Conservation (phyloP, 2,329 filamentous ascomycete species). For the Xylaria polymorpha region DNA sequence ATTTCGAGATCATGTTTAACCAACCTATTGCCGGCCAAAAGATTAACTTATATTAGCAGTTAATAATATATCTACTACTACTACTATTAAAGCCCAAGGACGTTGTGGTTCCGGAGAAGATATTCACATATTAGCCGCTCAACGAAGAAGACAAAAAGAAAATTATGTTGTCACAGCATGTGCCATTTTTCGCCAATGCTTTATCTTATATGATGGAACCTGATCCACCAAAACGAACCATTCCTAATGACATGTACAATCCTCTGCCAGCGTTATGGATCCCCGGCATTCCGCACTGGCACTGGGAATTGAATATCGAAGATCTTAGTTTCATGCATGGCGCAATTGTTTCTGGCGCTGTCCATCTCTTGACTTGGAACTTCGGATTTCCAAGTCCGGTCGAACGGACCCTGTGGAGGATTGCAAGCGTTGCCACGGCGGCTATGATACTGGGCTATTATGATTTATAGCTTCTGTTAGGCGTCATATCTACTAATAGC, state of each 20-base stretch:
- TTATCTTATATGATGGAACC: background rate
- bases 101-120: background rate
- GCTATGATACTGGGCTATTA: too few species aligned
- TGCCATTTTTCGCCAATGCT: too few species aligned
- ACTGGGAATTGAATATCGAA: too few species aligned
- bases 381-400: background rate
- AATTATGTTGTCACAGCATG: background rate
- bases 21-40: background rate
- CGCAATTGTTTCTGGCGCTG: background rate
- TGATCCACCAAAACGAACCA: background rate
- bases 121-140: background rate
- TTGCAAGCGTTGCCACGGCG: background rate
- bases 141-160: background rate
- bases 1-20: too few species aligned
- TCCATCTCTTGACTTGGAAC: background rate
- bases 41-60: too few species aligned
- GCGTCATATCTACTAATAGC: too few species aligned
- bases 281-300: rapidly evolving
- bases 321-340: too few species aligned
- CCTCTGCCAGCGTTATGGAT: background rate
- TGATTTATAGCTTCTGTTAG: too few species aligned
- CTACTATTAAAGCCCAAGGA: background rate
- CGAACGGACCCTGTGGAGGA: background rate
- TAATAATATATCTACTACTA: background rate
- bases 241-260: background rate